Evolutionary conservation across 2,329 filamentous ascomycete species (phyloP).

Genomic region (Aspergillus aculeatinus): DNA sequence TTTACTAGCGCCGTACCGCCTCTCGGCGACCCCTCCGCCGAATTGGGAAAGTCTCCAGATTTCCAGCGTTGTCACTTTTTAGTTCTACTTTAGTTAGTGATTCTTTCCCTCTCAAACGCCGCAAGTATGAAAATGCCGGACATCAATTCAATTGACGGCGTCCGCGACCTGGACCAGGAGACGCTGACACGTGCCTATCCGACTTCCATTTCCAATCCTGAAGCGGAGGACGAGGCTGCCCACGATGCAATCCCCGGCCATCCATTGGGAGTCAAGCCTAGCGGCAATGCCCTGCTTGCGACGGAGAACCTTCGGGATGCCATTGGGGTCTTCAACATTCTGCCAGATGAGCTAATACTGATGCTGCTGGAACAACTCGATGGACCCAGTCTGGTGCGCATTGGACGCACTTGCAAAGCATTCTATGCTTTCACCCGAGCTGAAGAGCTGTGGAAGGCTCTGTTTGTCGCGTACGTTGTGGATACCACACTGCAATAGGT

Average conservation of each 20-base stretch:
- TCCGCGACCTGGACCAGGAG: conserved; percentile 19
- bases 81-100: neutral
- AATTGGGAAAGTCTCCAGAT: neutral
- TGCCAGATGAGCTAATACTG: conserved; percentile 80
- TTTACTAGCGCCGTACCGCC: conserved; percentile 3
- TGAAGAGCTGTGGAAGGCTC: conserved; percentile 84
- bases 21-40: neutral
- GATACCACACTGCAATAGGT: neutral
- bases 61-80: neutral
- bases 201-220: conserved; percentile 10
- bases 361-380: conserved; percentile 75
- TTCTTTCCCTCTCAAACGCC: neutral
- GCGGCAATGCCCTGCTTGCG: conserved; percentile 75
- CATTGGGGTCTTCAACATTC: conserved; percentile 63
- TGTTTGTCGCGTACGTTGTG: conserved; percentile 77
- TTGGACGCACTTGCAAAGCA: conserved; percentile 80
- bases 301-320: conserved; percentile 64
- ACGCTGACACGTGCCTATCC: neutral
- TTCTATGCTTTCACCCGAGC: conserved; percentile 79
- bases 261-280: conserved; percentile 79
- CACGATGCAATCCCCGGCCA: conserved; percentile 67
- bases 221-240: conserved; percentile 44
- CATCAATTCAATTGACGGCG: conserved; percentile 29
- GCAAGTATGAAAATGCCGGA: conserved; percentile 31
- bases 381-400: conserved; percentile 56